Conservation (phyloP, 2,329 filamentous ascomycete genomes). For the Hymenoscyphus repandus region DNA sequence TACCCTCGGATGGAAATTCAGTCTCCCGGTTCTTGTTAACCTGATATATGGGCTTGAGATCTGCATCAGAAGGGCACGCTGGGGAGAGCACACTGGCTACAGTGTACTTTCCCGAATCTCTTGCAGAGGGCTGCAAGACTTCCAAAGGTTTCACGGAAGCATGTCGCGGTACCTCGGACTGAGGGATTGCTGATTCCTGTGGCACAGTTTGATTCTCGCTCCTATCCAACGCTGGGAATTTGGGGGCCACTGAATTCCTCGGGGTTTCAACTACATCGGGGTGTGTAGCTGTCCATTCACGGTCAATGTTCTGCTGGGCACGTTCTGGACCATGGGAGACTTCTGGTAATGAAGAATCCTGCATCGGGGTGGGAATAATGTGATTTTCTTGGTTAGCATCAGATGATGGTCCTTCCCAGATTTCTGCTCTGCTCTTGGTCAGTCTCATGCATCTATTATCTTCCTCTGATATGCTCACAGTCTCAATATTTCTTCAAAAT, state of each 20-base stretch:
- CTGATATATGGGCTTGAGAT: conserved; percentile 7
- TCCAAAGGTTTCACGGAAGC: conserved; percentile 25
- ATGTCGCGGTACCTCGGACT: conserved; percentile 10
- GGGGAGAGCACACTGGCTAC: conserved; percentile 20
- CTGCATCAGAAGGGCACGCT: conserved; percentile 15
- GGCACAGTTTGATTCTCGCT: conserved; percentile 6
- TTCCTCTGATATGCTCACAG: conserved; percentile 34
- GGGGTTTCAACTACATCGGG: conserved; percentile 18
- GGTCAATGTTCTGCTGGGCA: conserved; percentile 1
- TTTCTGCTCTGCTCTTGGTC: conserved; percentile 19
- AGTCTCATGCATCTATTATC: conserved; percentile 4
- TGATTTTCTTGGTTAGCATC: conserved; percentile 12
- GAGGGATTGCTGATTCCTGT: conserved; percentile 9
- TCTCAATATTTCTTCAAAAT: conserved; percentile 40
- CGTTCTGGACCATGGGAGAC: neutral
- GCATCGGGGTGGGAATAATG: neutral
- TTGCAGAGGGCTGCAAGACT: conserved; percentile 12
- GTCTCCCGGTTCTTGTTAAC: conserved; percentile 6
- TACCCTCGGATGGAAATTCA: conserved; percentile 15
- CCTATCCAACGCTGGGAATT: conserved; percentile 11
- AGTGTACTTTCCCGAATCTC: conserved; percentile 10
- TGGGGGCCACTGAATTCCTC: conserved; percentile 15
- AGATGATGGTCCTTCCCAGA: conserved; percentile 13
- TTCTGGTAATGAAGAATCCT: conserved; percentile 4
- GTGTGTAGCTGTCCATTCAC: conserved; percentile 10